phyloP scores from a whole-genome alignment of 306 rosid species.

The Trichosanthes cucumerina region DNA sequence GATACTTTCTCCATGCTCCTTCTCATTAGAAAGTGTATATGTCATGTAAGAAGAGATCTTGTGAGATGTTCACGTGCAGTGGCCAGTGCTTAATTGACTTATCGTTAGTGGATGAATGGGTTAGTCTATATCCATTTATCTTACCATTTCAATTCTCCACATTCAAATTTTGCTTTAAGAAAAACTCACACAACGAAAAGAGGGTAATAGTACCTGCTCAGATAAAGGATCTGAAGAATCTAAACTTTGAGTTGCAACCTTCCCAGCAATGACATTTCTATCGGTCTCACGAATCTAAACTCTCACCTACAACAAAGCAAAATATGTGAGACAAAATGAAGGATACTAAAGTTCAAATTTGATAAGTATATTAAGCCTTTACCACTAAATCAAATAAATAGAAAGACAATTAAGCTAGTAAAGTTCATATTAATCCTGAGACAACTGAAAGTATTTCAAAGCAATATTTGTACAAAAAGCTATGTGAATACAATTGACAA shows the following conservation, averaged over 20 bases:
- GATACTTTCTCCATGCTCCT: background rate
- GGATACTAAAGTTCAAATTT: too few relatives aligned
- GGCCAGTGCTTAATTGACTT: constrained; percentile 65
- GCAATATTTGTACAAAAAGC: too few relatives aligned
- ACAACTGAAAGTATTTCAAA: too few relatives aligned
- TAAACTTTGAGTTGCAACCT: constrained; percentile 78
- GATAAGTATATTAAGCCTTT: too few relatives aligned
- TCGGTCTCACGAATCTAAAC: constrained; percentile 96
- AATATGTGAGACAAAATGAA: too few relatives aligned
- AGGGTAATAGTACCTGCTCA: constrained; percentile 64
- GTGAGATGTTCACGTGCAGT: constrained; percentile 67
- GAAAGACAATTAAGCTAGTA: too few relatives aligned
- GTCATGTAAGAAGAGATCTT: constrained; percentile 57
- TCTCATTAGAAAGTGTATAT: background rate
- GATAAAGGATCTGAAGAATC: constrained; percentile 82
- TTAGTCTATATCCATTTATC: background rate
- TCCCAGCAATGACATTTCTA: constrained; percentile 76
- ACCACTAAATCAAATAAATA: too few relatives aligned
- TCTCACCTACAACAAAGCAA: too few relatives aligned
- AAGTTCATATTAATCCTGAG: too few relatives aligned
- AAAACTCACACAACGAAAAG: background rate
- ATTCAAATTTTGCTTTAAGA: background rate
- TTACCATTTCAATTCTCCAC: background rate
- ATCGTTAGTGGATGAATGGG: constrained; percentile 39
- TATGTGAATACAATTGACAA: too few relatives aligned